Percentiles rank a stretch among this genome's conserved stretches.
phyloP scores from a whole-genome alignment of 2,329 filamentous ascomycete species.

The Graphium sp. region DNA sequence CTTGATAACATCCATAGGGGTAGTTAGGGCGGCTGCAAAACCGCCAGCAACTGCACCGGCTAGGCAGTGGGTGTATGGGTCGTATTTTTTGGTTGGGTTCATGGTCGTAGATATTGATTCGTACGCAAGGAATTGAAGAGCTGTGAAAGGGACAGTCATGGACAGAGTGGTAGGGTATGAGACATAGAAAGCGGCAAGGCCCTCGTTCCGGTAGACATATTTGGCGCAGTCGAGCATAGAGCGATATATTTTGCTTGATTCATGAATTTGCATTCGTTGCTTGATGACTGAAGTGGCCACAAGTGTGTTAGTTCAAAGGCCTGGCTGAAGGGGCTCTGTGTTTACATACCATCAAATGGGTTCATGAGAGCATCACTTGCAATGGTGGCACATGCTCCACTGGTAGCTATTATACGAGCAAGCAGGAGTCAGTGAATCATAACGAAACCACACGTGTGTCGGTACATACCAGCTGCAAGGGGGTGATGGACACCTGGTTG shows the following conservation, averaged over 20 bases:
- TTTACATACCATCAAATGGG: slow-evolving; percentile 74
- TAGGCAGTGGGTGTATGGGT: slow-evolving; percentile 83
- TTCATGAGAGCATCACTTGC: slow-evolving; percentile 98
- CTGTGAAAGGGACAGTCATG: slow-evolving; percentile 97
- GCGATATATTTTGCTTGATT: slow-evolving; percentile 74
- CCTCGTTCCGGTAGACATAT: slow-evolving; percentile 76
- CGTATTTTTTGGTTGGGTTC: slow-evolving; percentile 75
- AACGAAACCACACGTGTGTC: no score
- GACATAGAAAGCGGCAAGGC: slow-evolving; percentile 85
- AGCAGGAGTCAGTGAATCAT: no score
- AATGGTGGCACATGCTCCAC: slow-evolving; percentile 88
- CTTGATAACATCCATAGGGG: slow-evolving; percentile 95
- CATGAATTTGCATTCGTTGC: slow-evolving; percentile 96
- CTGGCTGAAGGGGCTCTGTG: neutral
- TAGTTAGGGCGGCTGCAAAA: slow-evolving; percentile 83
- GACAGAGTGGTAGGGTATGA: slow-evolving; percentile 95
- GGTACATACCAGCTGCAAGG: slow-evolving; percentile 69
- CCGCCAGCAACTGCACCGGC: slow-evolving; percentile 88
- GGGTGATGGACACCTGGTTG: slow-evolving; percentile 77
- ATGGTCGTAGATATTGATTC: slow-evolving; percentile 89
- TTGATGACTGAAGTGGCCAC: slow-evolving; percentile 60
- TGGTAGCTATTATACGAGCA: slow-evolving; percentile 47
- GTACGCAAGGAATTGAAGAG: slow-evolving; percentile 93
- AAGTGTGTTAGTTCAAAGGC: neutral
- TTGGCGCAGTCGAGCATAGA: slow-evolving; percentile 75